A percentile compares a stretch with the other conserved stretches of the same genome.
Evolutionary conservation across 495 filamentous ascomycete species (phyloP).

Genomic region (Neurospora africana): DNA sequence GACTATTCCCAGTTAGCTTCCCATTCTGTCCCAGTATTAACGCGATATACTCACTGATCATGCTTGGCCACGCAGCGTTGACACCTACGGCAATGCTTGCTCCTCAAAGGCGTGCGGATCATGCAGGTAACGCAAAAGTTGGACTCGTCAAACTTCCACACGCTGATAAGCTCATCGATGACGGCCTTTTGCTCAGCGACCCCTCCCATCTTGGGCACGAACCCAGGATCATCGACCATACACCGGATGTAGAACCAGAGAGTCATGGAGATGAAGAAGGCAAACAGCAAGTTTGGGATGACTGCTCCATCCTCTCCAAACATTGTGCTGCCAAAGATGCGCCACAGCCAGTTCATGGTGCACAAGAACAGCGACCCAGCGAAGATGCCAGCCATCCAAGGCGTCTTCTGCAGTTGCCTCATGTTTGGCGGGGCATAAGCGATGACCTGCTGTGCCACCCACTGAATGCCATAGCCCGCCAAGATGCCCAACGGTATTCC

Average conservation of each 20-base stretch:
- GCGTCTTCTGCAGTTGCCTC: constrained; percentile 79
- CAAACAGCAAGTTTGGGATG: constrained; percentile 66
- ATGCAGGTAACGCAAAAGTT: constrained; percentile 93
- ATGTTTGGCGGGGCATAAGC: constrained; percentile 75
- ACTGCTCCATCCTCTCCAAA: constrained; percentile 38
- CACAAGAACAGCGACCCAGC: constrained; percentile 77
- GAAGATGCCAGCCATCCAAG: constrained; percentile 89
- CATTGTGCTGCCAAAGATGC: constrained; percentile 57
- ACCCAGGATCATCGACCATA: constrained; percentile 86
- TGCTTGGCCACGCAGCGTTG: constrained; percentile 90
- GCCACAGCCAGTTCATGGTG: constrained; percentile 61
- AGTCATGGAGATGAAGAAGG: constrained; percentile 50
- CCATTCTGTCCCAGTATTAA: neutral
- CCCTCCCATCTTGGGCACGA: constrained; percentile 83
- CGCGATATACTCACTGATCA: constrained; percentile 66
- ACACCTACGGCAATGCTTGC: constrained; percentile 90
- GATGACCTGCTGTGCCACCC: constrained; percentile 62
- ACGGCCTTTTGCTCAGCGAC: constrained; percentile 77
- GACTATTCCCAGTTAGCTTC: constrained; percentile 48
- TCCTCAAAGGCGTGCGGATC: constrained; percentile 80
- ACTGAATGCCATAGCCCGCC: constrained; percentile 64
- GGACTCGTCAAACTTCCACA: constrained; percentile 85
- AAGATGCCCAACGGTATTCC: constrained; percentile 60
- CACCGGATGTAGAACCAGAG: constrained; percentile 76
- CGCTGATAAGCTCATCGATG: constrained; percentile 70